phyloP scores from a whole-genome alignment of 176 grass and related monocot species.

The Oropetium thomaeum region DNA sequence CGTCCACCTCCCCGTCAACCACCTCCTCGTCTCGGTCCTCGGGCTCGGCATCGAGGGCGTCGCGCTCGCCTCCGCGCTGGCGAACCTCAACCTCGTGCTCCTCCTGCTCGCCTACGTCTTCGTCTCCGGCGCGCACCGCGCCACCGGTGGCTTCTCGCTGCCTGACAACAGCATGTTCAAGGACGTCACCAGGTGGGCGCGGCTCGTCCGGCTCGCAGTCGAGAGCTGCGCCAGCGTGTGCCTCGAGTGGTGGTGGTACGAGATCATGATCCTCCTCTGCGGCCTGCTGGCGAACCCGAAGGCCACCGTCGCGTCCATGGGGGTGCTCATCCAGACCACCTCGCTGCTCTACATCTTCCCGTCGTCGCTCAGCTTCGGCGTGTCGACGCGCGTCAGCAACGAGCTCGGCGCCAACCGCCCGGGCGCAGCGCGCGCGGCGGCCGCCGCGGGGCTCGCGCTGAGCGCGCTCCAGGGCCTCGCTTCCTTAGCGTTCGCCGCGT shows the following conservation, averaged over 20 bases:
- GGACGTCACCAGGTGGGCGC: slow-evolving; percentile 49
- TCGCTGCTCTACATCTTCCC: slow-evolving; percentile 97
- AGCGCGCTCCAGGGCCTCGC: slow-evolving; percentile 57
- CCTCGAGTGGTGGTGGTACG: slow-evolving; percentile 99
- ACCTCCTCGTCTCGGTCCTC: slow-evolving; percentile 64
- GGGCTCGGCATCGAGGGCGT: slow-evolving; percentile 66
- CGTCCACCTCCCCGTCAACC: slow-evolving; percentile 76
- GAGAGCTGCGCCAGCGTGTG: slow-evolving; percentile 82
- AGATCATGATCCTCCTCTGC: slow-evolving; percentile 97
- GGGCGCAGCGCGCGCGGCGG: slow-evolving; percentile 43
- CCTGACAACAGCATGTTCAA: slow-evolving; percentile 47
- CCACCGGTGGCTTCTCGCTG: slow-evolving; percentile 63
- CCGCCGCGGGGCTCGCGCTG: slow-evolving; percentile 49
- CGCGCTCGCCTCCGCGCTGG: slow-evolving; percentile 62
- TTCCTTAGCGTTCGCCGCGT: slow-evolving; percentile 56
- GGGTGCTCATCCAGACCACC: slow-evolving; percentile 84
- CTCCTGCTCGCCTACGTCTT: slow-evolving; percentile 68
- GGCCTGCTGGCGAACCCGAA: slow-evolving; percentile 66
- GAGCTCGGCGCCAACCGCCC: slow-evolving; percentile 85
- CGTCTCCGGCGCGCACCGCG: slow-evolving; percentile 57
- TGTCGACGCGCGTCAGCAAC: slow-evolving; percentile 84
- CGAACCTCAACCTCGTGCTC: slow-evolving; percentile 84
- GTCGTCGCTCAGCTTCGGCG: slow-evolving; percentile 96
- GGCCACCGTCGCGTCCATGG: slow-evolving; percentile 88
- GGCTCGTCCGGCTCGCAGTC: slow-evolving; percentile 50